Percentiles rank a stretch among this genome's conserved stretches.
Evolutionary conservation across 805 yeast species (phyloP).

Genomic region (Kazachstania martiniae): DNA sequence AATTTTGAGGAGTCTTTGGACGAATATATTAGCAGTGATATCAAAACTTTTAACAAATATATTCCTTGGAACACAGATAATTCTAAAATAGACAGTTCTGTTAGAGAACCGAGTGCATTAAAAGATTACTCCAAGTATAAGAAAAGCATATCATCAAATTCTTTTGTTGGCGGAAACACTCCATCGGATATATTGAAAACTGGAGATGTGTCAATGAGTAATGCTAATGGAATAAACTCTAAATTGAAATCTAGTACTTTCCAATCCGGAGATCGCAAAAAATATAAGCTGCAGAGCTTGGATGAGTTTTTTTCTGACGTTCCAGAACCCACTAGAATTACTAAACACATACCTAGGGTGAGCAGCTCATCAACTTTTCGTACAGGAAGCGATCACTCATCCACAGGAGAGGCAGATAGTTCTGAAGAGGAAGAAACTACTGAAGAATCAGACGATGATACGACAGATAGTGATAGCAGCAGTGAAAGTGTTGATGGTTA

Average conservation of each 20-base stretch:
- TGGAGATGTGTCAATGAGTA: background rate
- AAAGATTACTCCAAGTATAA: constrained; percentile 31
- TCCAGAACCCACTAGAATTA: constrained; percentile 12
- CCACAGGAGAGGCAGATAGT: constrained; percentile 24
- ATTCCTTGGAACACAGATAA: constrained; percentile 13
- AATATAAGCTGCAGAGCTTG: constrained; percentile 59
- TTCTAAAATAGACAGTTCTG: constrained; percentile 9
- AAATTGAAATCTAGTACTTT: constrained; percentile 3
- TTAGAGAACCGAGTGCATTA: constrained; percentile 31
- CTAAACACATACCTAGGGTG: too few species aligned
- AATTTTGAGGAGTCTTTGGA: background rate
- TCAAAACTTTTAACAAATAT: constrained; percentile 5
- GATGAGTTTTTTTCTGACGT: constrained; percentile 73
- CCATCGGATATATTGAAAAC: constrained; percentile 1
- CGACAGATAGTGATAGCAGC: too few species aligned
- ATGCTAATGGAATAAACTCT: background rate
- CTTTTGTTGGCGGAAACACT: constrained; percentile 7
- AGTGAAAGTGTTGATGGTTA: too few species aligned
- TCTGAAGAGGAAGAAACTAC: background rate
- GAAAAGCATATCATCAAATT: constrained; percentile 25
- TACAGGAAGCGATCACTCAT: constrained; percentile 23
- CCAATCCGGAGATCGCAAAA: constrained; percentile 23
- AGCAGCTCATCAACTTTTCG: too few species aligned
- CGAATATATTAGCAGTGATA: constrained; percentile 4
- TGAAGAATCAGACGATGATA: constrained; percentile 1